These are phyloP conservation scores for Strigomonas oncopelti DNA, from an alignment of 208 protist genomes.

Conservation along the genomic window DNA sequence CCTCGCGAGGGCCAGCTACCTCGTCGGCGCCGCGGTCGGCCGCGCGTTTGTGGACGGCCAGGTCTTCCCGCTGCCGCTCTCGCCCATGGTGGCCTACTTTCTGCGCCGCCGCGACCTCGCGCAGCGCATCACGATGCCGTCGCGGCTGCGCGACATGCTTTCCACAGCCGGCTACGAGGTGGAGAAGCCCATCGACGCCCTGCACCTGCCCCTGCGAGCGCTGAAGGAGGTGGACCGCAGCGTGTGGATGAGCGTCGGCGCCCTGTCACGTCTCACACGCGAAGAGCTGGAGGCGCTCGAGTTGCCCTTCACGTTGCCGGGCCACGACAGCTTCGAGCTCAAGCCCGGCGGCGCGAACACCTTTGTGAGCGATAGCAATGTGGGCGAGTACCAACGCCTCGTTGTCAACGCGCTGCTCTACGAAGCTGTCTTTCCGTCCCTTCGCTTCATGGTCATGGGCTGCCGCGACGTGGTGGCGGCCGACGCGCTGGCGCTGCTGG, in stretches of 20 bases:
- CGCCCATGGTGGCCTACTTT: conserved; percentile 65
- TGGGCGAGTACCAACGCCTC: conserved; percentile 55
- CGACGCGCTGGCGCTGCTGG: conserved; percentile 61
- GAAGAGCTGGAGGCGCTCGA: conserved; percentile 44
- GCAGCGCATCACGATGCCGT: conserved; percentile 23
- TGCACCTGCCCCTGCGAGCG: conserved; percentile 50
- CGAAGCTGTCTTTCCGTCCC: conserved; percentile 61
- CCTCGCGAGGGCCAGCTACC: conserved; percentile 52
- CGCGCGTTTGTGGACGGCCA: conserved; percentile 76
- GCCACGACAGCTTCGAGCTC: conserved; percentile 66
- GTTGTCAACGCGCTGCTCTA: conserved; percentile 64
- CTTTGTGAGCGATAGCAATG: conserved; percentile 45
- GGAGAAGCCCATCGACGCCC: conserved; percentile 54
- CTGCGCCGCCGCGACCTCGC: conserved; percentile 46
- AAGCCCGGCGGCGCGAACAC: conserved; percentile 38
- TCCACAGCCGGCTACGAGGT: conserved; percentile 19
- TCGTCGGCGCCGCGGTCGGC: conserved; percentile 71
- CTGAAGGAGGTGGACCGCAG: conserved; percentile 55
- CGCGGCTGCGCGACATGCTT: not conserved
- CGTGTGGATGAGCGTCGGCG: conserved; percentile 41
- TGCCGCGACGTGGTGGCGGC: conserved; percentile 70
- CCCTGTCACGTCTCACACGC: conserved; percentile 35
- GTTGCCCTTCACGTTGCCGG: conserved; percentile 83
- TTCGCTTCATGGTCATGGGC: conserved; percentile 62
- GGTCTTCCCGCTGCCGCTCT: conserved; percentile 72